phyloP scores from a whole-genome alignment of 116 monocot genomes.

The Papilionanthe hybrid region DNA sequence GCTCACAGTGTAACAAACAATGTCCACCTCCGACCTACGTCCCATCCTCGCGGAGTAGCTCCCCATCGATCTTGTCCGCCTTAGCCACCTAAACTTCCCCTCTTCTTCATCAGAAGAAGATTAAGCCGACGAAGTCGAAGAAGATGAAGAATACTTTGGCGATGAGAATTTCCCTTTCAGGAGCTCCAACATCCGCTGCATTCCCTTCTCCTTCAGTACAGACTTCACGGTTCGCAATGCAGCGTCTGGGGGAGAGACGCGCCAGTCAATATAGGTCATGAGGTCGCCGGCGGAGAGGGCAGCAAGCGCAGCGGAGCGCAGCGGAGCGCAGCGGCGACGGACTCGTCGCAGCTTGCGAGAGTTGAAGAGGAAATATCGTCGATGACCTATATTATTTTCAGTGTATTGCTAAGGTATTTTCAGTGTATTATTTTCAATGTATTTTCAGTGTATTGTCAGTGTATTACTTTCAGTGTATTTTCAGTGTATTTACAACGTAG shows the following conservation, averaged over 20 bases:
- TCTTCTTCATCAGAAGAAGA: slow-evolving; percentile 25
- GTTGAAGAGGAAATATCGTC: slow-evolving; percentile 44
- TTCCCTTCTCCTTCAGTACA: slow-evolving; percentile 18
- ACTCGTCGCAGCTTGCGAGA: slow-evolving; percentile 26
- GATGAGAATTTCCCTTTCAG: slow-evolving; percentile 7
- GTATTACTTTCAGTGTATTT: too few relatives aligned
- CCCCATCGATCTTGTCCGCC: slow-evolving; percentile 3
- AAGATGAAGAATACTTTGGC: not conserved
- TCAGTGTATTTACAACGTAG: too few relatives aligned
- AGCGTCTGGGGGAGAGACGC: slow-evolving; percentile 13
- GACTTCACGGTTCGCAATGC: slow-evolving; percentile 17
- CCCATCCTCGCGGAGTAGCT: slow-evolving; percentile 43
- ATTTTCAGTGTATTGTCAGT: too few relatives aligned
- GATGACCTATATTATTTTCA: too few relatives aligned
- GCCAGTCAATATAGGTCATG: slow-evolving; percentile 36
- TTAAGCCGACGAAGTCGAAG: slow-evolving; percentile 11
- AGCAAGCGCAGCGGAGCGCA: slow-evolving; percentile 24
- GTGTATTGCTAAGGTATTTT: too few relatives aligned
- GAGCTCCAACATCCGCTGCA: slow-evolving; percentile 35
- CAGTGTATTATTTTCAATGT: too few relatives aligned
- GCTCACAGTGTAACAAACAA: slow-evolving; percentile 64
- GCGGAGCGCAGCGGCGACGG: slow-evolving; percentile 24
- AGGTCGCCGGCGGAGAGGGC: slow-evolving; percentile 42
- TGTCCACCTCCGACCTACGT: slow-evolving; percentile 47
- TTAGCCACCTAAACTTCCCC: slow-evolving; percentile 1